Evolutionary conservation across 495 filamentous ascomycete genomes (phyloP).

Genomic region (Neurospora sp.): DNA sequence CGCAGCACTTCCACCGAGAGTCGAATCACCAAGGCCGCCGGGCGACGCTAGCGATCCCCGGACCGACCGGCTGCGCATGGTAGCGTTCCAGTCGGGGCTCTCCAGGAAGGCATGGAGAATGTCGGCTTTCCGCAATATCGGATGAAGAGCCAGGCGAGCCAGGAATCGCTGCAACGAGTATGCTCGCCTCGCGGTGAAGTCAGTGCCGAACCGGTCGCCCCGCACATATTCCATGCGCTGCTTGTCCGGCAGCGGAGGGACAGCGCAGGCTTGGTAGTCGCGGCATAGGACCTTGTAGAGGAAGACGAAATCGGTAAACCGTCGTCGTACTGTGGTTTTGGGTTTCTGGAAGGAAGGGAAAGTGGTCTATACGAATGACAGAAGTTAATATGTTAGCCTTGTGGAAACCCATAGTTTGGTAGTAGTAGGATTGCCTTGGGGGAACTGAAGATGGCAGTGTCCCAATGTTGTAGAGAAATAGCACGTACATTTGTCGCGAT

Average conservation of each 20-base stretch:
- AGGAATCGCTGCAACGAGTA: constrained; percentile 90
- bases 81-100: constrained; percentile 88
- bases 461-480: neutral
- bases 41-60: constrained; percentile 43
- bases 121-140: constrained; percentile 71
- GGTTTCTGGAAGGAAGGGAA: constrained; percentile 84
- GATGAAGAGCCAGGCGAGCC: constrained; percentile 76
- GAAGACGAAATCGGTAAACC: constrained; percentile 96
- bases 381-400: constrained; percentile 1
- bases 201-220: constrained; percentile 85
- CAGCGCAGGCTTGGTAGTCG: constrained; percentile 84
- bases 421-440: neutral
- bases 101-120: constrained; percentile 86
- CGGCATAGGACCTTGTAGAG: constrained; percentile 80
- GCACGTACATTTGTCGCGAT: constrained; percentile 76
- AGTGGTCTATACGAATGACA: constrained; percentile 55
- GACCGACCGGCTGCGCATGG: constrained; percentile 67
- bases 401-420: neutral
- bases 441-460: neutral
- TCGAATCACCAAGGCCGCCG: constrained; percentile 1
- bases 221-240: constrained; percentile 98
- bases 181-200: constrained; percentile 84
- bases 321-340: constrained; percentile 65
- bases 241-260: constrained; percentile 93
- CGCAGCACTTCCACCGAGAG: constrained; percentile 8